phyloP scores from a whole-genome alignment of 768 basidiomycete species.

The Strobilomyces confusus region DNA sequence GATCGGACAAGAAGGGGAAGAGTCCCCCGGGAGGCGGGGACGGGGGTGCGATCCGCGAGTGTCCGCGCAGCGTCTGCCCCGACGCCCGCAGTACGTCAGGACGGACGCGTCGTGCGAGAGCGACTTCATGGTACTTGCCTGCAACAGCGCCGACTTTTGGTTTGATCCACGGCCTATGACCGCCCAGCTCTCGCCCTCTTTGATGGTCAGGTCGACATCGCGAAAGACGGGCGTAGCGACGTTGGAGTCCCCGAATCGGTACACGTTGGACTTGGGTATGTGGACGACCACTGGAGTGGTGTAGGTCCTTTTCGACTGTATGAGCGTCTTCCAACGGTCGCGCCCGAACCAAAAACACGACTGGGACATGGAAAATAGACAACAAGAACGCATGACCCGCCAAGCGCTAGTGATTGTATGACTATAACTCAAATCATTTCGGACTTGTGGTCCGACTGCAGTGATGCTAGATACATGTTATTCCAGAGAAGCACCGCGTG shows the following conservation, averaged over 20 bases:
- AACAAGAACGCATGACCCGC: too few species aligned
- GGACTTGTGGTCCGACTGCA: too few species aligned
- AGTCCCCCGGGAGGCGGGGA: constrained; percentile 61
- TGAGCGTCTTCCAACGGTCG: background rate
- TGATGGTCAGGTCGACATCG: constrained; percentile 55
- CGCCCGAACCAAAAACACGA: background rate
- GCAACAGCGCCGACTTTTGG: constrained; percentile 58
- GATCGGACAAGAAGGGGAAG: too few species aligned
- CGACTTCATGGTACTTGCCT: constrained; percentile 39
- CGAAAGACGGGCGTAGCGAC: constrained; percentile 45
- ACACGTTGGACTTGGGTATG: constrained; percentile 49
- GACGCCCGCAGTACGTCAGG: too few species aligned
- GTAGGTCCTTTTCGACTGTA: constrained; percentile 9
- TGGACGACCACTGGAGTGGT: constrained; percentile 27
- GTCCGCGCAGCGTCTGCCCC: constrained; percentile 66
- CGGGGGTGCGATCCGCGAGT: constrained; percentile 63
- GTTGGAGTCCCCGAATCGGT: constrained; percentile 56
- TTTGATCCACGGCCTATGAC: constrained; percentile 64
- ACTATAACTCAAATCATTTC: too few species aligned
- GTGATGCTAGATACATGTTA: too few species aligned
- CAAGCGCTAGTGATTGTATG: too few species aligned
- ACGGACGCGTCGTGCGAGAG: background rate
- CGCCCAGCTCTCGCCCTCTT: constrained; percentile 69
- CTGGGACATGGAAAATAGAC: constrained; percentile 2
- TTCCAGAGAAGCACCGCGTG: too few species aligned